phyloP scores from a whole-genome alignment of 164 flowering plant species.

The Aristolochia contorta region DNA sequence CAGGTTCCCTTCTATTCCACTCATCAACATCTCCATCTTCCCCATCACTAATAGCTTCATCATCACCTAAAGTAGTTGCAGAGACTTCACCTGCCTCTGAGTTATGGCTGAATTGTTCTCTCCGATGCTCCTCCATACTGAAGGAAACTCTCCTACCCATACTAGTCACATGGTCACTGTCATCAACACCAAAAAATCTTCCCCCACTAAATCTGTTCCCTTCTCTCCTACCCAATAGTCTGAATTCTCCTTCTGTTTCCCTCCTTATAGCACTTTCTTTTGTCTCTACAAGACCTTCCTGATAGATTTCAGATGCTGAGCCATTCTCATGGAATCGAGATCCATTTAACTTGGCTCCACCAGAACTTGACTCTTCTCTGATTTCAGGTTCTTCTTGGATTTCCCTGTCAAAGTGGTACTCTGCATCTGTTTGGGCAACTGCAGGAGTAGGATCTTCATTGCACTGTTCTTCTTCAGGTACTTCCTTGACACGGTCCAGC shows the following conservation, averaged over 20 bases:
- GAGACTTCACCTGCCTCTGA: conserved; percentile 59
- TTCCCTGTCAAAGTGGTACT: conserved; percentile 19
- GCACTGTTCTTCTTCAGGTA: conserved; percentile 37
- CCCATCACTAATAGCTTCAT: conserved; percentile 35
- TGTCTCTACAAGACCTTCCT: conserved; percentile 23
- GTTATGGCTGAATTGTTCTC: conserved; percentile 32
- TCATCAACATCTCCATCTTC: conserved; percentile 42
- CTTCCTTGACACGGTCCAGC: conserved; percentile 32
- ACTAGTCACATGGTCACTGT: conserved; percentile 43
- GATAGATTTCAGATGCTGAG: conserved; percentile 22
- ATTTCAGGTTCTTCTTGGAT: conserved; percentile 30
- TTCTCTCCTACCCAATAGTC: conserved; percentile 57
- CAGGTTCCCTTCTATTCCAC: conserved; percentile 42
- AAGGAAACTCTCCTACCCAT: conserved; percentile 78
- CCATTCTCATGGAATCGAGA: conserved; percentile 11
- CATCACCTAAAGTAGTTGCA: conserved; percentile 46
- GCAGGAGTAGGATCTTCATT: conserved; percentile 13
- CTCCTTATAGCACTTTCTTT: conserved; percentile 75
- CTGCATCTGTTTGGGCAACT: conserved; percentile 8
- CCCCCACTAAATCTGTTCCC: conserved; percentile 48
- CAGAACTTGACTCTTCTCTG: conserved; percentile 11
- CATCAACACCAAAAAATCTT: conserved; percentile 69
- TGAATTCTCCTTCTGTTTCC: conserved; percentile 95
- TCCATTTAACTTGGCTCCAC: conserved; percentile 15
- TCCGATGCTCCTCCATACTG: conserved; percentile 49